Evolutionary conservation across 2,329 filamentous ascomycete species (phyloP), one percentile per base, ranked within the genome.

Genomic region (Ophiosphaerella herpotricha): DNA sequence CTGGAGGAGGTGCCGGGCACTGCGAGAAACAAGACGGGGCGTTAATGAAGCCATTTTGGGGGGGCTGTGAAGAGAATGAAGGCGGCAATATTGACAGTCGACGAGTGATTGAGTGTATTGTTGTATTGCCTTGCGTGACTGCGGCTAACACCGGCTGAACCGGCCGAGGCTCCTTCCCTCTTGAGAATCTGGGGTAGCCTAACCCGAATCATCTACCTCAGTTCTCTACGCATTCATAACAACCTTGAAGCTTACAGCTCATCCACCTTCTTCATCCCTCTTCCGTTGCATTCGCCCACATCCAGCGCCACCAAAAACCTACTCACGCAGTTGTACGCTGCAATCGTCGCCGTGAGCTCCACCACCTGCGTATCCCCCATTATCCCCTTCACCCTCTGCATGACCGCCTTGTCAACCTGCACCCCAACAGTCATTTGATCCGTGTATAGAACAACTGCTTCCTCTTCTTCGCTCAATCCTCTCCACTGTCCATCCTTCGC

Each of bases 381-480:
- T 39, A 81, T 66, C 21, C 55, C 70, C 75, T 80, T 86, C 56
- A 95, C 58, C 64, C 76, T 75, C 35, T 72, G 82, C 74, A 90
- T 90, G 5, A 88, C 82, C 54, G 76, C 81, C 38, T 94, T 85
- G 16, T 78, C 73, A 11, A 96, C 90, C 46, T 81, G 77, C 3
- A 93, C 87, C 31, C 83, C 82, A 60, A 84, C 78, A 45, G 91
- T 96, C 88, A 95, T 95, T 72, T 90, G 88, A 77, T 95, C 89
- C 35, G 90, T 82, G 70, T 91, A 92, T 49, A 80, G 76, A 50
- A 93, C 70, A 42, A 90, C 88, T 0, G 84, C 86, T 80, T 84
- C 85, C 75, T 91, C 85, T 24, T 61, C 53, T 33, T 46, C 48
- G 2, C 35, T 61, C 49, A 72, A 46, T 5, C 48, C 58, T 54